A percentile compares a stretch with the other conserved stretches of the same genome.
Evolutionary conservation across 768 basidiomycete genomes (phyloP).

Genomic region (Jaapia argillacea): DNA sequence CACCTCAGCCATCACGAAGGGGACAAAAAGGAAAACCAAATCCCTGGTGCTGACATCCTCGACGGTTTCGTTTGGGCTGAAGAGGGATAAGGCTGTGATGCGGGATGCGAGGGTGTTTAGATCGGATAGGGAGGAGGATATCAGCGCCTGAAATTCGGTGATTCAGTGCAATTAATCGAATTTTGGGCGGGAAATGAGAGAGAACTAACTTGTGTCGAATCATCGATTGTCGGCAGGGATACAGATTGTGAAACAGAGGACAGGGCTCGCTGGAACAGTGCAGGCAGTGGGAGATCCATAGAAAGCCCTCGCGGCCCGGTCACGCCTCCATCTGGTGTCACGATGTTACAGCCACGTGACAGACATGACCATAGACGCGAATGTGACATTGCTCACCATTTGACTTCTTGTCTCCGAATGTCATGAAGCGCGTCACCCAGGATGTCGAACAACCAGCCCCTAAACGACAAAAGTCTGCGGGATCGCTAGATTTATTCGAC

Average conservation of each 20-base stretch:
- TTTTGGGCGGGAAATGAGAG: neutral
- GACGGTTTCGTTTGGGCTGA: slow-evolving; percentile 76
- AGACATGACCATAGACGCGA: no score
- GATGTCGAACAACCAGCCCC: no score
- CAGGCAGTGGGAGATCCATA: no score
- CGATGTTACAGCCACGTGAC: no score
- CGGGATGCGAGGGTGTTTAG: slow-evolving; percentile 42
- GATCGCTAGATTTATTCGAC: no score
- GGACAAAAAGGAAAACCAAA: slow-evolving; percentile 66
- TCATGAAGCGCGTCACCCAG: no score
- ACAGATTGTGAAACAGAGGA: slow-evolving; percentile 25
- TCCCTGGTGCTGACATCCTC: slow-evolving; percentile 77
- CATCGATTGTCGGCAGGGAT: slow-evolving; percentile 29
- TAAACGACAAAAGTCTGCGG: no score
- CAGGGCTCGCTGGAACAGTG: slow-evolving; percentile 31
- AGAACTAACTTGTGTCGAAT: slow-evolving; percentile 32
- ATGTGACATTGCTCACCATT: no score
- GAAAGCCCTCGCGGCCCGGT: no score
- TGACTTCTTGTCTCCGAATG: no score
- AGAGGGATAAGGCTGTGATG: slow-evolving; percentile 54
- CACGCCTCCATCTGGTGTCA: no score
- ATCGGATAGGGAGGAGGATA: slow-evolving; percentile 45
- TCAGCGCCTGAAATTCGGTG: slow-evolving; percentile 37
- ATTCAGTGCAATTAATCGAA: slow-evolving; percentile 8
- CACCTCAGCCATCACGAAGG: slow-evolving; percentile 58